Evolutionary conservation across 2,329 filamentous ascomycete genomes (phyloP), one percentile per base, ranked within the genome.

Genomic region (Fusarium scirpi): DNA sequence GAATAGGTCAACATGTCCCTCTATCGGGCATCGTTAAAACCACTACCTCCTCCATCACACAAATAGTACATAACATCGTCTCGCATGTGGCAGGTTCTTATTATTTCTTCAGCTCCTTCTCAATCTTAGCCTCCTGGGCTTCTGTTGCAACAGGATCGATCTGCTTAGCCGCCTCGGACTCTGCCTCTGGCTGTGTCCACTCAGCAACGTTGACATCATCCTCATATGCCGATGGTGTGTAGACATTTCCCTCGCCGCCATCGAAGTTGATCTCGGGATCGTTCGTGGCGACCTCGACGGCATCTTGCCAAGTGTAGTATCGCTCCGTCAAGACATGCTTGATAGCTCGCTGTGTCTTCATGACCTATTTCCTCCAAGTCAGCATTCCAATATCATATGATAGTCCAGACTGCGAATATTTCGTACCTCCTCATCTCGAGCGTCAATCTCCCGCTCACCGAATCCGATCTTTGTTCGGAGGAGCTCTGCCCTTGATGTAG

Each of bases 261-360:
- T 77, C 69, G 27, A 92, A 78, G 76, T 92, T 82, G 73, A 94
- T 85, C 78, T 93, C 90, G 8, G 86, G 85, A 77, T 95, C 92
- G 11, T 82, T 77, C 81, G 86, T 84, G 9, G 91, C 92, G 68
- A 92, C 82, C 63, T 86, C 82, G 52, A 88, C 82, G 24, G 93
- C 93, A 77, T 94, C 92, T 76, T 93, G 87, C 92, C 94, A 98
- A 12, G 92, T 88, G 82, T 97, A 95, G 83, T 89, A 96, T 76
- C 95, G 88, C 82, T 98, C 94, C 38, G 93, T 95, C 76, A 98
- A 84, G 52, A 91, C 88, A 72, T 96, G 92, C 83, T 93, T 94
- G 80, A 98, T 97, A 47, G 87, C 85, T 76, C 89, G 88, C 88
- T 95, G 93, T 25, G 95, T 98, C 78, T 85, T 83, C 74, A 86